Evolutionary conservation across 2,329 filamentous ascomycete species (phyloP), one percentile per base, ranked within the genome.

Genomic region (Lachnum nothofagi): DNA sequence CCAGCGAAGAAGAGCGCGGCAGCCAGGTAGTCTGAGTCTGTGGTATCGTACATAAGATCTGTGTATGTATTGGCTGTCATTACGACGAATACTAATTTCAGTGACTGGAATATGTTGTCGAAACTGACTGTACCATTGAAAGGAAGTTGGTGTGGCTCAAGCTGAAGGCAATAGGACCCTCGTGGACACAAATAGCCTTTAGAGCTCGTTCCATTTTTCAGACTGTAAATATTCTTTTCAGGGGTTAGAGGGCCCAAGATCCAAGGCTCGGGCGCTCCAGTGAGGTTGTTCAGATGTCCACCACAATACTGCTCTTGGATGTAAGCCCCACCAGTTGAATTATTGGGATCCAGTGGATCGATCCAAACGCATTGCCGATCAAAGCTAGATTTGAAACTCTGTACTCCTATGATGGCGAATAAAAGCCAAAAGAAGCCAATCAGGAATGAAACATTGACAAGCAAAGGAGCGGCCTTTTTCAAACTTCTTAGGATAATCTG

Each of bases 21-120:
- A 14, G 88, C 79, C 5, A 95, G 78, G 61, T 95, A 97, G 66
- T 98, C 93, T 22, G 88, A 94, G 62, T 95, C 83, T 45, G 87
- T 90, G 4, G 91, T 90, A 60, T 89, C 87, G 68, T 98, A 98
- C 75, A 98, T 89, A 45, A 97, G 72, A 67, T 97, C 89, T 1
- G 89, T 86, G 68, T 94, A 98, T 0, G 93, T 98, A 66, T 98
- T 98, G 42, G 90, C 91, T 61, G 89, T 95, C 88, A 98, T 98
- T 64, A 98, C 85, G 44, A 98, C 89, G 64, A 98, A 98, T 2
- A 98, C 91, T 49, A 97, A 74, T 69, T 98, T 90, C 44, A 97
- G 71, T 0, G 91, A 96, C 56, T 97, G 84, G 24, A 88, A 70
- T 34, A 98, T 94, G 64, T 97, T 91, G 72, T 98, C 93, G 63